Conservation (phyloP, 129 eudicot genomes). For the Ambrosia trifida region DNA sequence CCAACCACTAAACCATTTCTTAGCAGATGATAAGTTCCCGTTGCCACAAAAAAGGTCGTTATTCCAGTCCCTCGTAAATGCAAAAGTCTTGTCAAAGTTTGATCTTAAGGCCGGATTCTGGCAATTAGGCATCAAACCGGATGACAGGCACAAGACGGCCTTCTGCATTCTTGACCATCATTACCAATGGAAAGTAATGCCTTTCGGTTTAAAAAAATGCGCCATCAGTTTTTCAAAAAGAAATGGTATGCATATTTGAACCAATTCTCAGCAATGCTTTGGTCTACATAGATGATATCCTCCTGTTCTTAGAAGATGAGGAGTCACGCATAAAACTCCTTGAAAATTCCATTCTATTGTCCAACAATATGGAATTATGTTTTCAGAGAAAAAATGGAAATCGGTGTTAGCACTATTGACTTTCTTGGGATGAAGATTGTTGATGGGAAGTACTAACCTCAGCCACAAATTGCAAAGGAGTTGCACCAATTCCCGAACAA, state of each 20-base stretch:
- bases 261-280: not conserved
- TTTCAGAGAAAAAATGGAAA: conserved; percentile 5
- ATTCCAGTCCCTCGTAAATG: too few species aligned
- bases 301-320: not conserved
- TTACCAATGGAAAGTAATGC: too few species aligned
- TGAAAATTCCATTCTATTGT: not conserved
- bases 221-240: not conserved
- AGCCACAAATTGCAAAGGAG: not conserved
- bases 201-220: too few species aligned
- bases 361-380: not conserved
- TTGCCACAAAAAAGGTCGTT: too few species aligned
- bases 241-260: not conserved
- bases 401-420: not conserved
- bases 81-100: too few species aligned
- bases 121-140: too few species aligned
- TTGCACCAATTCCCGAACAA: too few species aligned
- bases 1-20: too few species aligned
- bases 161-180: too few species aligned
- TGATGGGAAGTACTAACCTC: not conserved
- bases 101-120: too few species aligned
- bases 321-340: not conserved
- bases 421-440: not conserved
- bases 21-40: too few species aligned
- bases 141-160: too few species aligned
- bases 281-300: not conserved